A percentile compares a stretch with the other conserved stretches of the same genome.
Evolutionary conservation across 2,329 filamentous ascomycete genomes (phyloP).

Genomic region (Ceratocystis cacaofunesta): DNA sequence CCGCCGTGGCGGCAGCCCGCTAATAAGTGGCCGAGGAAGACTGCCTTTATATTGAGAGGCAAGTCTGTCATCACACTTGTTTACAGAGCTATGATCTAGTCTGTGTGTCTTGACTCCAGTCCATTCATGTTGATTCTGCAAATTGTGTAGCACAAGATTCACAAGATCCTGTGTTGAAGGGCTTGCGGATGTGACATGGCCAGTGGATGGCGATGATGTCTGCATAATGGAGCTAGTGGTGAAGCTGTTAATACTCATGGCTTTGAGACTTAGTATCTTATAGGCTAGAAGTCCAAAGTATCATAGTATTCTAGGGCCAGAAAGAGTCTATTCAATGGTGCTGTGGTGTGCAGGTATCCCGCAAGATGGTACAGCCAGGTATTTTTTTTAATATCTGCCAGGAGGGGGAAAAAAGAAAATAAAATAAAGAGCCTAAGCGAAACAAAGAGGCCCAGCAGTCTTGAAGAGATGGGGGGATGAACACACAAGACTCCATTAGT

Average conservation of each 20-base stretch:
- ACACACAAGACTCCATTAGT: too few species aligned
- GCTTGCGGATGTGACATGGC: constrained; percentile 5
- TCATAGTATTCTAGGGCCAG: background rate
- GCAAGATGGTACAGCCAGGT: too few species aligned
- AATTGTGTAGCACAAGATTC: constrained; percentile 48
- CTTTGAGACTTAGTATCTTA: background rate
- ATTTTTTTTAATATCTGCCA: too few species aligned
- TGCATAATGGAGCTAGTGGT: constrained; percentile 4
- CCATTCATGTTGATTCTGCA: constrained; percentile 66
- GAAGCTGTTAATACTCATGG: background rate
- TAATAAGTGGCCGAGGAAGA: constrained; percentile 44
- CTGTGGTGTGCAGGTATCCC: too few species aligned
- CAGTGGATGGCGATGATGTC: background rate
- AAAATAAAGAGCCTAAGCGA: background rate
- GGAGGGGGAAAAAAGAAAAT: background rate
- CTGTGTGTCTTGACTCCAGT: constrained; percentile 41
- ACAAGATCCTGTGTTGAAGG: constrained; percentile 21
- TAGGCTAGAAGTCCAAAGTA: background rate
- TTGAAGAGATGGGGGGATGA: too few species aligned
- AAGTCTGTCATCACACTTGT: constrained; percentile 8
- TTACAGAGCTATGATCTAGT: constrained; percentile 21
- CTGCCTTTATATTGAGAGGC: constrained; percentile 4
- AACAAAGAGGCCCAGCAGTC: background rate
- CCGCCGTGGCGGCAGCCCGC: constrained; percentile 55
- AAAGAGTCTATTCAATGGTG: too few species aligned